Conservation (phyloP, 441 rosid species). For the Isatis lusitanica region DNA sequence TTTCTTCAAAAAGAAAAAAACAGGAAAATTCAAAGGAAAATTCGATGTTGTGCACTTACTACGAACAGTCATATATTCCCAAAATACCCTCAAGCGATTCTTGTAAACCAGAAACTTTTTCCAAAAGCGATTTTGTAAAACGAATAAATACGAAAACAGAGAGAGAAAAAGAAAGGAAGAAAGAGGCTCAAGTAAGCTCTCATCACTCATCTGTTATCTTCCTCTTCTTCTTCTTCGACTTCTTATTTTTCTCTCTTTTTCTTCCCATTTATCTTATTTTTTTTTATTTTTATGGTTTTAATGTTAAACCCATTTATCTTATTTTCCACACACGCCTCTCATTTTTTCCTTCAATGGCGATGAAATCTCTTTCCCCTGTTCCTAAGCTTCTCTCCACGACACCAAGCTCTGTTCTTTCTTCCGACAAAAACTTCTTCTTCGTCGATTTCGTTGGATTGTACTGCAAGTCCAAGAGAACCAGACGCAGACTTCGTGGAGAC, state of each 20-base stretch:
- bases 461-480: conserved; percentile 52
- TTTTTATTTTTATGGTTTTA: neutral
- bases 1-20: conserved; percentile 18
- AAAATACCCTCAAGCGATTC: conserved; percentile 26
- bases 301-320: conserved; percentile 24
- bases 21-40: neutral
- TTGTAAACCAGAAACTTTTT: neutral
- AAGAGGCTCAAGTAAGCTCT: conserved; percentile 32
- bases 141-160: conserved; percentile 33
- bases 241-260: conserved; percentile 8
- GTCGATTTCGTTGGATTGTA: conserved; percentile 76
- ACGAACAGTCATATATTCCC: neutral
- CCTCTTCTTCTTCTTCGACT: conserved; percentile 24
- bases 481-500: conserved; percentile 58
- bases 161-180: neutral
- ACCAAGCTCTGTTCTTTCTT: conserved; percentile 50
- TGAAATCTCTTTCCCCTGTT: conserved; percentile 59
- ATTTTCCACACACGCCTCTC: conserved; percentile 22
- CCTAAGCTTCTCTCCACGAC: conserved; percentile 52
- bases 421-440: conserved; percentile 44
- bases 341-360: conserved; percentile 48
- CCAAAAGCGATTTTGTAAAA: conserved; percentile 14
- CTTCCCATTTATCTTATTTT: conserved; percentile 10
- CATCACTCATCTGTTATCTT: conserved; percentile 47
- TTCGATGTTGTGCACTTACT: conserved; percentile 13